A percentile compares a stretch with the other conserved stretches of the same genome.
Evolutionary conservation across 768 basidiomycete species (phyloP).

Genomic region (Dendrothele bispora): DNA sequence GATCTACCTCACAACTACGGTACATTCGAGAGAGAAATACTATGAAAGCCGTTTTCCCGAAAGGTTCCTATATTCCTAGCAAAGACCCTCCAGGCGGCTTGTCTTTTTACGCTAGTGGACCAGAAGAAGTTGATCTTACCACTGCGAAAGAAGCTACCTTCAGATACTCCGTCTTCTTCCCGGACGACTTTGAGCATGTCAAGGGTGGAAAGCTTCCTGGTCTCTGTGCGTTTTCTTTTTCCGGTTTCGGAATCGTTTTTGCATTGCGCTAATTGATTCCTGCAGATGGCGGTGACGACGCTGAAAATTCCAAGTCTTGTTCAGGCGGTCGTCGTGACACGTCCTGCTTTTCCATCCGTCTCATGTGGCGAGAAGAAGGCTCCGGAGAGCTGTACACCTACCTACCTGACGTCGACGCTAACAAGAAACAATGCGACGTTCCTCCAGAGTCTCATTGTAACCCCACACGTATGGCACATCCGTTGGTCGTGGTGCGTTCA

Average conservation of each 20-base stretch:
- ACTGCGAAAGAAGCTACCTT: slow-evolving; percentile 68
- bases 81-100: slow-evolving; percentile 56
- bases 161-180: slow-evolving; percentile 61
- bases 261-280: slow-evolving; percentile 1
- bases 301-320: slow-evolving; percentile 33
- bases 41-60: slow-evolving; percentile 52
- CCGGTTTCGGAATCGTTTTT: background rate
- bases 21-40: slow-evolving; percentile 44
- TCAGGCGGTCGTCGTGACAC: slow-evolving; percentile 42
- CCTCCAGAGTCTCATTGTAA: slow-evolving; percentile 26
- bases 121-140: slow-evolving; percentile 48
- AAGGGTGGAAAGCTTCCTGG: slow-evolving; percentile 75
- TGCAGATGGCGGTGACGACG: slow-evolving; percentile 35
- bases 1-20: slow-evolving; percentile 41
- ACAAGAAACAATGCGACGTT: background rate
- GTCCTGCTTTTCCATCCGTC: slow-evolving; percentile 38
- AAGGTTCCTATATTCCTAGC: slow-evolving; percentile 56
- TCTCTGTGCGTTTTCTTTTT: slow-evolving; percentile 48
- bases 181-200: slow-evolving; percentile 58
- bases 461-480: slow-evolving; percentile 46
- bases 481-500: slow-evolving; percentile 51
- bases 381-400: slow-evolving; percentile 49
- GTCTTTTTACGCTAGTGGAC: slow-evolving; percentile 71
- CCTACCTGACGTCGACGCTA: slow-evolving; percentile 24
- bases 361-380: slow-evolving; percentile 47